These are phyloP conservation scores for Paxillus involutus DNA, from an alignment of 768 basidiomycete species.

Conservation along the genomic window DNA sequence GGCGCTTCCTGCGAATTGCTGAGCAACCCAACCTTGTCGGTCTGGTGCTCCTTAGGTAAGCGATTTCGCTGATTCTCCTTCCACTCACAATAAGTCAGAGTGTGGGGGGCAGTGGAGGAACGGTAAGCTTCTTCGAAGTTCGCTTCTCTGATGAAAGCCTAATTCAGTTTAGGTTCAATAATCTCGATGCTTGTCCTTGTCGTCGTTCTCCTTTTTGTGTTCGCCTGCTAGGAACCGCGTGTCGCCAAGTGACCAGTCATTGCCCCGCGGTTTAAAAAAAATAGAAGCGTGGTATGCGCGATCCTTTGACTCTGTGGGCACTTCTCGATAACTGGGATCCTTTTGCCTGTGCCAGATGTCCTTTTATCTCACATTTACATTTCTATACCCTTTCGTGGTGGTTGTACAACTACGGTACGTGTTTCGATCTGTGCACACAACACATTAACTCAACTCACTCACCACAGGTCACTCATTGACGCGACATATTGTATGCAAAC, in stretches of 20 bases:
- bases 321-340: neutral
- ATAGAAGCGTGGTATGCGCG: no score
- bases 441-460: conserved; percentile 6
- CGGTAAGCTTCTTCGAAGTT: conserved; percentile 31
- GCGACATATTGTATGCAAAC: conserved; percentile 65
- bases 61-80: conserved; percentile 51
- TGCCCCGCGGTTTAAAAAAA: no score
- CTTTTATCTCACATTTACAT: conserved; percentile 69
- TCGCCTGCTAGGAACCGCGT: conserved; percentile 47
- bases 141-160: neutral
- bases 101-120: conserved; percentile 46
- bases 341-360: conserved; percentile 42
- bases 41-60: conserved; percentile 48
- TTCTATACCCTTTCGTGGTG: conserved; percentile 68
- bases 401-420: conserved; percentile 49
- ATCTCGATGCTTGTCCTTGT: conserved; percentile 54
- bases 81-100: conserved; percentile 50
- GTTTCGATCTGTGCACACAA: neutral
- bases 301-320: neutral
- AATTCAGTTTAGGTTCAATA: conserved; percentile 39
- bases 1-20: conserved; percentile 18
- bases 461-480: conserved; percentile 49
- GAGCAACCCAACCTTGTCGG: conserved; percentile 49
- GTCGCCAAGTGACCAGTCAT: neutral
- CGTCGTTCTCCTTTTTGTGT: conserved; percentile 40